Evolutionary conservation across 2,329 filamentous ascomycete species (phyloP).

Genomic region (Rhexocercosporidium sp.): DNA sequence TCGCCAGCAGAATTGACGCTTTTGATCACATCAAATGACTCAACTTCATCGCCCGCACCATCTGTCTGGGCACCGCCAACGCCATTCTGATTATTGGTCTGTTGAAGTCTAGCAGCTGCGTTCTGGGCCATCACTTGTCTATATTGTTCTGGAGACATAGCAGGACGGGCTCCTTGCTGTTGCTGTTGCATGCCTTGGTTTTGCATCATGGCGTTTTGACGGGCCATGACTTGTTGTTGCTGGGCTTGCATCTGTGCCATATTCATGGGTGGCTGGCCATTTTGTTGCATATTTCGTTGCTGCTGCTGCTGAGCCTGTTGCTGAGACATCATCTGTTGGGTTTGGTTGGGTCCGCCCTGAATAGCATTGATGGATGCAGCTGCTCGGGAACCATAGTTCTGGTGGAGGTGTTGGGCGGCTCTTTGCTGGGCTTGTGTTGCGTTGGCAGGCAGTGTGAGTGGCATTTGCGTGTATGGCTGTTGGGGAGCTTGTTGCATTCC

Average conservation of each 20-base stretch:
- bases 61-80: constrained; percentile 71
- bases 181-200: not conserved
- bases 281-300: constrained; percentile 43
- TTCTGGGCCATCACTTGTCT: constrained; percentile 38
- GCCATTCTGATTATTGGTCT: constrained; percentile 45
- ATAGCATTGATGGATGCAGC: constrained; percentile 70
- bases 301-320: constrained; percentile 38
- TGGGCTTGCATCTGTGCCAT: constrained; percentile 24
- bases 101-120: constrained; percentile 45
- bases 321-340: constrained; percentile 25
- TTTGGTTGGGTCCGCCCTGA: constrained; percentile 41
- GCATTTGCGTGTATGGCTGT: constrained; percentile 13
- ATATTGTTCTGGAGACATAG: constrained; percentile 36
- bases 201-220: constrained; percentile 26
- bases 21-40: constrained; percentile 62
- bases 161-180: not conserved
- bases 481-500: constrained; percentile 14
- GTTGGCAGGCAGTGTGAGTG: constrained; percentile 40
- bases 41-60: constrained; percentile 66
- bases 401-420: constrained; percentile 61
- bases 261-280: constrained; percentile 13
- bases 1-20: constrained; percentile 59
- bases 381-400: constrained; percentile 67
- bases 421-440: constrained; percentile 54
- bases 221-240: constrained; percentile 21